Evolutionary conservation across 345 rosid species (phyloP), one percentile per base, ranked within the genome.

Genomic region (Trapa incisa): DNA sequence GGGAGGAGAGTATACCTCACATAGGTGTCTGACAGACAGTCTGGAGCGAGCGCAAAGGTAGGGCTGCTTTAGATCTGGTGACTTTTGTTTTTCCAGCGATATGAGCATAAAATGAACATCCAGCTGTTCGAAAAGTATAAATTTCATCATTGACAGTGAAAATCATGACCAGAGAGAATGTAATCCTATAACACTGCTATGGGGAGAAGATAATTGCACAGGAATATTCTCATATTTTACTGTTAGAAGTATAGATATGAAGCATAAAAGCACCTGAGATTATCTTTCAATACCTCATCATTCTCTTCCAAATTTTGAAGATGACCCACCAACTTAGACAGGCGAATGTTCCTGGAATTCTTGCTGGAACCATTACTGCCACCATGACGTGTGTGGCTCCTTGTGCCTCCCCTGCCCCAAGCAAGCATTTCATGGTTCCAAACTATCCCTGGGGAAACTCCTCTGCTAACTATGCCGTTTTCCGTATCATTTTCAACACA

Each of bases 371-470:
- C 74, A 75, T 77, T 78, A 65, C 80, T 65, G 75, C 74, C 86
- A 11, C 93, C 96, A 72, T 92, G 96, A 61, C 98, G 81, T 10
- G 93, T 83, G 75, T 83, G 81, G 81, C 98, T 92, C 74, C 98
- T 80, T 64, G 86, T 69, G 53, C 97, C 97, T 52, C 97, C 98
- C 82, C 83, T 81, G 52, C 98, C 98, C 98, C 98, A 92, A 58
- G 85, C 90, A 83, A 86, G 89, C 82, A 76, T 72, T 70, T 92
- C 98, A 2, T 83, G 67, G 73, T 79, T 92, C 88, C 86, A 83
- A n/a, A 76, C 83, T 65, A 83, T 88, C 56, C 88, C 93, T 37
- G 96, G 96, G 68, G 91, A 78, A 74, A 80, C 74, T 73, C 84
- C 92, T 75, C 88, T 75, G 75, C 70, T 77, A 57, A 86, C 95